phyloP scores from a whole-genome alignment of 495 filamentous ascomycete genomes.

The Penicillium verhagenii region DNA sequence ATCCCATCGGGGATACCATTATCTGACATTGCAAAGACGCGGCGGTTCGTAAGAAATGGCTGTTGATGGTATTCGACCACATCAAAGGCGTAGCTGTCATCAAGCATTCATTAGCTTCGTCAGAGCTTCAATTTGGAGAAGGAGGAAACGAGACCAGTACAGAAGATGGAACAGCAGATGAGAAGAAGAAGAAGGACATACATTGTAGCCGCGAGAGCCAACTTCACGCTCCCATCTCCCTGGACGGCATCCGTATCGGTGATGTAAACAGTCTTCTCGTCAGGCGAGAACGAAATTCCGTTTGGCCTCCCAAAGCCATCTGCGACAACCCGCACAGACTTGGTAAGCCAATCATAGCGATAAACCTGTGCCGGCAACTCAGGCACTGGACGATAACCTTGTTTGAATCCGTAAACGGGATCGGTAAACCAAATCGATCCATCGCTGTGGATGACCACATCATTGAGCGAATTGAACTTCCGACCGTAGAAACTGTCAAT shows the following conservation, averaged over 20 bases:
- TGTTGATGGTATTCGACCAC: conserved; percentile 15
- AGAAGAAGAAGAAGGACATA: conserved; percentile 4
- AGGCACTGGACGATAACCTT: conserved; percentile 54
- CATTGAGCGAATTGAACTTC: conserved; percentile 13
- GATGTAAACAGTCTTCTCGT: conserved; percentile 48
- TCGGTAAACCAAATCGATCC: conserved; percentile 64
- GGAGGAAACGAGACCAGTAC: too few species aligned
- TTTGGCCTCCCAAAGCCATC: conserved; percentile 49
- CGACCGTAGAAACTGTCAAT: background rate
- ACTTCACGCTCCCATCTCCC: conserved; percentile 32
- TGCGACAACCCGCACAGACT: conserved; percentile 47
- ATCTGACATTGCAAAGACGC: conserved; percentile 58
- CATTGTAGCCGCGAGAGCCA: conserved; percentile 22
- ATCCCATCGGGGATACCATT: conserved; percentile 59
- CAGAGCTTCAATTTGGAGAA: background rate
- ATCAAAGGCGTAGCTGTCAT: conserved; percentile 33
- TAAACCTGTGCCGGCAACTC: conserved; percentile 59
- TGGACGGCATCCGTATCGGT: conserved; percentile 53
- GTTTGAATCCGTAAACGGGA: conserved; percentile 58
- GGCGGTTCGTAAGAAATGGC: conserved; percentile 47
- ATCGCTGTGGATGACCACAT: conserved; percentile 53
- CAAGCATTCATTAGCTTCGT: background rate
- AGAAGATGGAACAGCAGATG: too few species aligned
- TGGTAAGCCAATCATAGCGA: conserved; percentile 46
- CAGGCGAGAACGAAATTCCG: conserved; percentile 49